Conservation (phyloP, 176 grass and related monocot genomes). For the Metroxylon sagu region DNA sequence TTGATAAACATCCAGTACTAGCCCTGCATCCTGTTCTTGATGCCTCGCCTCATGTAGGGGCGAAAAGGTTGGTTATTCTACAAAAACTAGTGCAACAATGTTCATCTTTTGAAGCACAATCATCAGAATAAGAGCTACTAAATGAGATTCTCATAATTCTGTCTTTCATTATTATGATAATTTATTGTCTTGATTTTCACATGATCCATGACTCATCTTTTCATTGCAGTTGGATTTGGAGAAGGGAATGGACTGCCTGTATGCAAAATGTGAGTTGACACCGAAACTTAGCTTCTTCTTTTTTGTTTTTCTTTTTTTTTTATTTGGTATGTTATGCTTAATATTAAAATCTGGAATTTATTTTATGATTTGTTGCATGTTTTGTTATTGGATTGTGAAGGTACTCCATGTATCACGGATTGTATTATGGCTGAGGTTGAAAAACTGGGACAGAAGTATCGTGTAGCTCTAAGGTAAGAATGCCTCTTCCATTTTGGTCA, state of each 20-base stretch:
- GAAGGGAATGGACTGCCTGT: conserved; percentile 96
- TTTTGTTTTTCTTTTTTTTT: too few relatives aligned
- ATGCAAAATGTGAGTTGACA: conserved; percentile 79
- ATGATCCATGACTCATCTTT: background rate
- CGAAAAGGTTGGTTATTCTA: too few relatives aligned
- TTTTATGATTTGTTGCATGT: background rate
- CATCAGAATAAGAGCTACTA: background rate
- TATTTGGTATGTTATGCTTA: too few relatives aligned
- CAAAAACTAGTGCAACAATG: too few relatives aligned
- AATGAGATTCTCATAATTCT: background rate
- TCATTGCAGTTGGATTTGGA: conserved; percentile 81
- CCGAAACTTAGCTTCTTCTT: too few relatives aligned
- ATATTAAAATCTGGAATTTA: too few relatives aligned
- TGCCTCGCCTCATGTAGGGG: too few relatives aligned
- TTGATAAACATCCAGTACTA: too few relatives aligned
- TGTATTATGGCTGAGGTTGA: conserved; percentile 96
- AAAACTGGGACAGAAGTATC: conserved; percentile 90
- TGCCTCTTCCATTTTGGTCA: too few relatives aligned
- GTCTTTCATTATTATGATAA: background rate
- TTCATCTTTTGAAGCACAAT: too few relatives aligned
- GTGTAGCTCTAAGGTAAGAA: conserved; percentile 70
- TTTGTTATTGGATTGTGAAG: conserved; percentile 28
- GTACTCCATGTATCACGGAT: conserved; percentile 84
- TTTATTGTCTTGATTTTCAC: too few relatives aligned
- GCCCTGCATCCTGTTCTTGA: too few relatives aligned